Base-by-base conservation (phyloP, 2,329 filamentous ascomycete species). In the Epichloe amarillans region DNA sequence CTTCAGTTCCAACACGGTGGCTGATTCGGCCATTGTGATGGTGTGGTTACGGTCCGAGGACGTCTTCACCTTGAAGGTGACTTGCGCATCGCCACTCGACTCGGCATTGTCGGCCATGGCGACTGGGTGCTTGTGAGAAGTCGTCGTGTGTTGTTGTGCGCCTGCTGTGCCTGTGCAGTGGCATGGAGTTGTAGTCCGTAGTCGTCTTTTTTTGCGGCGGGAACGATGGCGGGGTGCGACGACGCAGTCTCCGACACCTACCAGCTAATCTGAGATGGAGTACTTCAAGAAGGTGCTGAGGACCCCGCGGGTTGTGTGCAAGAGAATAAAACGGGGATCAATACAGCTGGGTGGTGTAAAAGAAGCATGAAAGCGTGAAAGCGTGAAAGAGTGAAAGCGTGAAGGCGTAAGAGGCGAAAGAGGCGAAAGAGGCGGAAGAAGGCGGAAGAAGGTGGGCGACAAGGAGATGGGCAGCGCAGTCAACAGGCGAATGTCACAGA, bases 21-120 rank as follows among this genome's bases (percentile, higher is more conserved):
- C 87, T 37, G 80, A 79, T 57, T 85, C 77, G 52, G 85, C 70
- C 63, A 97, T 83, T 51, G 88, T 94, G 64, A 98, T 74, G 49
- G 79, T 83, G 64, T 88, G 90, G 67, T 86, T 88, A 65, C 80
- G 82, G 64, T 96, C 90, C 60, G 83, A 85, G n/a, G 88, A 90
- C n/a, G 88, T 87, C 75, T 97, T 98, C 70, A 98, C 84, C 72
- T 89, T 93, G 80, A 98, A 97, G 67, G 87, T 95, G 71, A 98
- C 73, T 61, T 90, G 83, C 62, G 83, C 72, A 63, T 90, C 87
- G 61, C 80, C 76, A 61, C 72, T 65, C 58, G 74, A 66, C 54
- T 78, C 75, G 59, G 72, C 66, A 63, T 77, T 79, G 67, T 87
- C 84, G 64, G 84, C 77, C 83, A 86, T 87, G 58, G 55, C 61